Conservation (phyloP, 2,329 filamentous ascomycete genomes). For the Cladosporium cucumerinum region DNA sequence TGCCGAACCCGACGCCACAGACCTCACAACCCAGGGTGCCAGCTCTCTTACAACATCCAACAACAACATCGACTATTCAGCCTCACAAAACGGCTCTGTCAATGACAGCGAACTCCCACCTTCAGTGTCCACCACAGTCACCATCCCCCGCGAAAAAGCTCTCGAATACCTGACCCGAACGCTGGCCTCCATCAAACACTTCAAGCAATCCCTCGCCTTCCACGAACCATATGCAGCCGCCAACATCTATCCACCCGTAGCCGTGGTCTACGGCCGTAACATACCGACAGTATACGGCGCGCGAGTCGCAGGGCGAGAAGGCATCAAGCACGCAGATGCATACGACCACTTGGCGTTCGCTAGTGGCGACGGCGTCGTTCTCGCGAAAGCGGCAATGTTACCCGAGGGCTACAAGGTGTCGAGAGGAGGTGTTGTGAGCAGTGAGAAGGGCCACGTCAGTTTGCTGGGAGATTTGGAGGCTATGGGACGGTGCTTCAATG, state of each 20-base stretch:
- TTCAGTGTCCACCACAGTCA: conserved; percentile 41
- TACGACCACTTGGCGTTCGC: conserved; percentile 88
- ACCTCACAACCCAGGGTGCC: conserved; percentile 31
- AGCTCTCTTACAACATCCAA: conserved; percentile 33
- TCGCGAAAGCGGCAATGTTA: conserved; percentile 81
- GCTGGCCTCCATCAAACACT: conserved; percentile 66
- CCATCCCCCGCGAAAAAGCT: conserved; percentile 54
- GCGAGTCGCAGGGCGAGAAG: conserved; percentile 67
- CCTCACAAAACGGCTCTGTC: conserved; percentile 23
- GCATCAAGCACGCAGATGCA: conserved; percentile 70
- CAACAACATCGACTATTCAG: conserved; percentile 41
- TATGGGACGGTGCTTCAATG: conserved; percentile 70
- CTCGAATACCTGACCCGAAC: conserved; percentile 71
- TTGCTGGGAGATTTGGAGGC: conserved; percentile 80
- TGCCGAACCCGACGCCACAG: conserved; percentile 27
- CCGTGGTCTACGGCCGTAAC: conserved; percentile 81
- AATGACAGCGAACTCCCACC: conserved; percentile 17
- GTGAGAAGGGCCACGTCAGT: conserved; percentile 82
- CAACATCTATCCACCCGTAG: conserved; percentile 79
- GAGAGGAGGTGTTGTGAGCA: conserved; percentile 70
- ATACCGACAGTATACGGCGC: conserved; percentile 83
- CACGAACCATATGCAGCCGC: conserved; percentile 54
- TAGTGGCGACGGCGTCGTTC: conserved; percentile 82
- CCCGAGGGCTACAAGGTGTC: conserved; percentile 74
- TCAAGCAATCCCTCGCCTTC: conserved; percentile 72